A percentile compares a stretch with the other conserved stretches of the same genome.
These are phyloP conservation scores for Komagataella kurtzmanii DNA, from an alignment of 805 yeast species.

Conservation along the genomic window DNA sequence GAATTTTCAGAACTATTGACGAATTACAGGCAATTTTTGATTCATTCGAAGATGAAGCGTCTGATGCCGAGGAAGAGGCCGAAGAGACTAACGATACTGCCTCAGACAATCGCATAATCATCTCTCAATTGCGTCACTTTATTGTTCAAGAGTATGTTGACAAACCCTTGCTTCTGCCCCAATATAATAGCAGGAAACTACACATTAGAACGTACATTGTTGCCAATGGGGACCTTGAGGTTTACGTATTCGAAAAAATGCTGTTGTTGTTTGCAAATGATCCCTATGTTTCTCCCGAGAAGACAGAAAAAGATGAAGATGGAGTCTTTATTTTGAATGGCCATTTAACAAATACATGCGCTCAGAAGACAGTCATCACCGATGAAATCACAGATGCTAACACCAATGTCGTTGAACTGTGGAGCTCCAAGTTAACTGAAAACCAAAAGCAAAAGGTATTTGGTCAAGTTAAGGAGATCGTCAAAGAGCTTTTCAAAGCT, in stretches of 20 bases:
- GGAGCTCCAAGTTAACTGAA: conserved; percentile 26
- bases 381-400: conserved; percentile 15
- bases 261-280: conserved; percentile 67
- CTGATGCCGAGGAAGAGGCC: conserved; percentile 41
- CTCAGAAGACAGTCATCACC: conserved; percentile 35
- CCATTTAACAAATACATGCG: conserved; percentile 89
- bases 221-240: conserved; percentile 60
- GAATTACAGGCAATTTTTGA: conserved; percentile 78
- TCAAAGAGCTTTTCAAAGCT: conserved; percentile 65
- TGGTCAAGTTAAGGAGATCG: conserved; percentile 42
- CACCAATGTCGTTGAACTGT: conserved; percentile 49
- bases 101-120: conserved; percentile 52
- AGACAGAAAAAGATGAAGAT: conserved; percentile 15
- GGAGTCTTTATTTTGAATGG: conserved; percentile 38
- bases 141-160: conserved; percentile 72
- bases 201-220: conserved; percentile 81
- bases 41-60: conserved; percentile 66
- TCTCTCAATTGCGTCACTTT: conserved; percentile 83
- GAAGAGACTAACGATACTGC: conserved; percentile 18
- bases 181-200: conserved; percentile 61
- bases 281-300: conserved; percentile 23
- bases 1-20: conserved; percentile 64
- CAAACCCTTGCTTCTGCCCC: conserved; percentile 51
- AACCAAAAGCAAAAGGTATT: conserved; percentile 28
- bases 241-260: conserved; percentile 70